Evolutionary conservation across 2,329 filamentous ascomycete species (phyloP), one percentile per base, ranked within the genome.

Genomic region (Acarospora socialis): DNA sequence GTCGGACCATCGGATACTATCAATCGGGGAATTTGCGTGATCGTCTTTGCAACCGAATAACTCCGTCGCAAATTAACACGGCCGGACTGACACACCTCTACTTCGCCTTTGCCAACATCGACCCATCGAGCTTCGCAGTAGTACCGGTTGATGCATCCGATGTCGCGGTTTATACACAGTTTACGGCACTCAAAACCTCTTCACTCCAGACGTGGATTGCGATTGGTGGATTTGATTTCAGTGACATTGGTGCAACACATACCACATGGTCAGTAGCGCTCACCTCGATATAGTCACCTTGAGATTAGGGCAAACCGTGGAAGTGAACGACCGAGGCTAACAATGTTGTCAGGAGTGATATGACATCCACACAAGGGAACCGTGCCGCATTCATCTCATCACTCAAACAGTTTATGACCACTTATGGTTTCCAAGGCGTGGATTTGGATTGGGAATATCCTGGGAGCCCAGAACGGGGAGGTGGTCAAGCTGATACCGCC

Each of bases 391-490:
- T 65, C 36, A 59, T 65, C 31, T 20, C 24, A 0, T 59, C 53
- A 0, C 30, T 57, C 0, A 38, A 37, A 15, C 15, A 27, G 2
- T 59, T 54, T 37, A 53, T 61, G 49, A n/a, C 17, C 6, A 9
- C n/a, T n/a, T 33, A 33, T 12, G 31, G 31, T 33, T 62, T 63
- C 33, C 44, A 56, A 7, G 60, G 62, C 2, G 48, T 59, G 2
- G 61, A 67, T 33, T 34, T 66, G 0, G 59, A 65, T 35, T 65
- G 61, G 62, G 59, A 66, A 30, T 64, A 57, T 33, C 61, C 61
- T 0, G 55, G 28, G 0, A 43, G 42, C 3, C 22, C 39, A 5
- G 49, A 52, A 3, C 49, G 59, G 0, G 56, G 55, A 5, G 61
- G 61, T 0, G 36, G 38, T 0, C 37, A 40, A 2, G 47, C 22